phyloP scores from a whole-genome alignment of 441 rosid species.

The Populus hybrid region DNA sequence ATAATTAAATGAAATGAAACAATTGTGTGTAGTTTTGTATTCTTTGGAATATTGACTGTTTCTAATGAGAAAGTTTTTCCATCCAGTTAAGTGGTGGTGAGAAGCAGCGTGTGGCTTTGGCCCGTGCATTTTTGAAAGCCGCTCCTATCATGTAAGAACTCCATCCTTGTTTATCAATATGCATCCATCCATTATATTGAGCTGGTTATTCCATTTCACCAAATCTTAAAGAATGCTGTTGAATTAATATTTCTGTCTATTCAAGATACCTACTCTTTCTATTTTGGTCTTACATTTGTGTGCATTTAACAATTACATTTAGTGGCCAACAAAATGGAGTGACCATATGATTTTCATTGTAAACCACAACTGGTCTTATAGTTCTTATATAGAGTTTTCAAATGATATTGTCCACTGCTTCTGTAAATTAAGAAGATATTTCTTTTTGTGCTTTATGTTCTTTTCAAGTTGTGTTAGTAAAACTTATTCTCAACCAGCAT shows the following conservation, averaged over 20 bases:
- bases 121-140: constrained; percentile 88
- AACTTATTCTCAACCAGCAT: background rate
- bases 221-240: background rate
- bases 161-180: constrained; percentile 5
- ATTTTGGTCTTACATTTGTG: background rate
- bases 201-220: background rate
- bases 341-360: background rate
- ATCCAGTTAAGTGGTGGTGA: constrained; percentile 97
- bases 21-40: background rate
- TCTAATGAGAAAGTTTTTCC: constrained; percentile 8
- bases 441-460: background rate
- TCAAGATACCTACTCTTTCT: background rate
- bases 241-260: background rate
- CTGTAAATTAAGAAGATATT: background rate
- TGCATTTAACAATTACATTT: background rate
- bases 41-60: constrained; percentile 10
- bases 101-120: constrained; percentile 97
- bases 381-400: background rate
- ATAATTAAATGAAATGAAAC: background rate
- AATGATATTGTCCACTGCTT: background rate
- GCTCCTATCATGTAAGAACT: constrained; percentile 81
- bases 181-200: background rate
- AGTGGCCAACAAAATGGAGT: background rate
- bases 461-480: background rate
- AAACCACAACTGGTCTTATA: background rate